Conservation (phyloP, 2,329 filamentous ascomycete genomes). For the Exserohilum rostratum region DNA sequence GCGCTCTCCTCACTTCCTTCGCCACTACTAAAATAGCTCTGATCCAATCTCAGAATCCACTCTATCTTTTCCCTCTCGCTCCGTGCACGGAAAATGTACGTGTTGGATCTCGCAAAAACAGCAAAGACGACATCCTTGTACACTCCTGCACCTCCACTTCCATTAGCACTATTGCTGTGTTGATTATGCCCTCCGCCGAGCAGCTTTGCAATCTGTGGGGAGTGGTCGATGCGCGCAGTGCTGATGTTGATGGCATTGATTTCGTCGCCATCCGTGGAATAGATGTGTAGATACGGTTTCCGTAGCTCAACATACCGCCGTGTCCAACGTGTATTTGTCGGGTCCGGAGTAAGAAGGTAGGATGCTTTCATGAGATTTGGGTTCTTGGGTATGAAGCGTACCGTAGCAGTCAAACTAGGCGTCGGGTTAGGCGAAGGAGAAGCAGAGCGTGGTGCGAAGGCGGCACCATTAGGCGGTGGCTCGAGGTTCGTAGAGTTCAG, state of each 20-base stretch:
- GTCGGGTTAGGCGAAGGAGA: constrained; percentile 48
- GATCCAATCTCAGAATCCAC: constrained; percentile 95
- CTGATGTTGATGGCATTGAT: constrained; percentile 86
- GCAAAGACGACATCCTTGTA: constrained; percentile 78
- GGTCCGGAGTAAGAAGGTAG: constrained; percentile 84
- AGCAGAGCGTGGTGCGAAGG: constrained; percentile 49
- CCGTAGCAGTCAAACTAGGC: constrained; percentile 74
- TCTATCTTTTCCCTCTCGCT: constrained; percentile 93
- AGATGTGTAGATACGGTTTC: constrained; percentile 88
- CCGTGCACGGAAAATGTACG: constrained; percentile 89
- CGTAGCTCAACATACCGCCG: constrained; percentile 92
- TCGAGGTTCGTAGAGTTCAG: constrained; percentile 62
- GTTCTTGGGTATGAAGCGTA: constrained; percentile 81
- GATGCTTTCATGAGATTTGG: constrained; percentile 76
- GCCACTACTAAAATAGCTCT: constrained; percentile 65
- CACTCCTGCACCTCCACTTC: constrained; percentile 12
- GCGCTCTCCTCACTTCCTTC: constrained; percentile 27
- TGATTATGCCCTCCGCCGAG: constrained; percentile 56
- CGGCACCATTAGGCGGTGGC: constrained; percentile 68
- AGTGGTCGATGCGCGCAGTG: constrained; percentile 89
- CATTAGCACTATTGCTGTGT: constrained; percentile 11
- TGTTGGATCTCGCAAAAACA: constrained; percentile 91
- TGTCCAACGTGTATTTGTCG: constrained; percentile 82
- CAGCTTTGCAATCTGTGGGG: constrained; percentile 82
- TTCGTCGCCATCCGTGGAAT: constrained; percentile 87